Base-by-base conservation (phyloP, 106 monocot species). In the Iris macrosiphon region DNA sequence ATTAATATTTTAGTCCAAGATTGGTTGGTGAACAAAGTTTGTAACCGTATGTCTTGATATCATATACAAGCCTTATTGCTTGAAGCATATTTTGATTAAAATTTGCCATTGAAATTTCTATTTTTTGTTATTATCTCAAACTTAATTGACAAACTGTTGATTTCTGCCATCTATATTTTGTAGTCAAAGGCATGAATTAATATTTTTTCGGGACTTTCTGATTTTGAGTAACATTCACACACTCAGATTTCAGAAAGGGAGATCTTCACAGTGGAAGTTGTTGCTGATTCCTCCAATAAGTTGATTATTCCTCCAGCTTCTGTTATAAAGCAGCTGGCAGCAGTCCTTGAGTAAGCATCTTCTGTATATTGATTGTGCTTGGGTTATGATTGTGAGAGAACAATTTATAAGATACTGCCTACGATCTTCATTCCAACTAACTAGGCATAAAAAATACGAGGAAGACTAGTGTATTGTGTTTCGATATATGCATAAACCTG, bases 271-370 rank as follows among this genome's bases (percentile, higher is more conserved):
- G 38, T 43, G 25, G 56, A 70, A 41, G 54, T 26, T 44, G 24
- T 20, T 30, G 44, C 66, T 68, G 63, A 51, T 62, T 40, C 38
- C 26, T 62, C 26, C 21, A 56, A 28, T n/a, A 58, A 56, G 29
- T 7, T 68, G 15, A 42, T 55, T 41, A 30, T 79, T 74, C 75
- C 78, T 72, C 62, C 74, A 61, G 47, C 52, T 31, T 72, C 64
- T 40, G 50, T 75, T 61, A 41, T 82, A 47, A 82, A 60, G 52
- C 82, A 82, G 64, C 31, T 87, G 42, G 78, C 75, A 45, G 33
- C 60, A 48, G 82, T 73, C 48, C 30, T 72, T 72, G 74, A 82
- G 87, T 87, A 68, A 75, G 87, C 73, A 27, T 6, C 49, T 37
- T 42, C 25, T 61, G 6, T 7, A 6, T 20, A 7, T 6, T 54